These are phyloP conservation scores for Citrus trifoliata DNA, from an alignment of 345 rosid genomes.

Conservation along the genomic window DNA sequence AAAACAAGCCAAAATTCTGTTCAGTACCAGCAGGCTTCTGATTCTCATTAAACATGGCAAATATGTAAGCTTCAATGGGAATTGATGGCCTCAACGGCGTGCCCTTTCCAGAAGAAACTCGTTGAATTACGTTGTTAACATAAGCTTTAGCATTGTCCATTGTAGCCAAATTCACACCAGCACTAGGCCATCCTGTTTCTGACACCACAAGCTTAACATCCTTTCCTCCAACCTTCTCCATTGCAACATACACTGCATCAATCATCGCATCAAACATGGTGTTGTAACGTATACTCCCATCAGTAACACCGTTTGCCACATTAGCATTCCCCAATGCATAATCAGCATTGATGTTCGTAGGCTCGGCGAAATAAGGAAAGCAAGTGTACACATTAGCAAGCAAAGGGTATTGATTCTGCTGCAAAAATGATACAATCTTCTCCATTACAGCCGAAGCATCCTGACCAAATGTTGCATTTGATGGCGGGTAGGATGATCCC, in stretches of 20 bases:
- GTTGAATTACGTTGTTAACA: background rate
- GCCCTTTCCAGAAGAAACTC: background rate
- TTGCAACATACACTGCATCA: slow-evolving; percentile 11
- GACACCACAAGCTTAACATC: slow-evolving; percentile 9
- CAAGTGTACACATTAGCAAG: slow-evolving; percentile 17
- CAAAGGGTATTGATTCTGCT: slow-evolving; percentile 8
- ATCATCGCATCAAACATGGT: slow-evolving; percentile 17
- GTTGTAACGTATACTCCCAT: slow-evolving; percentile 8
- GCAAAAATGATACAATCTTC: background rate
- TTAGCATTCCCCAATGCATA: slow-evolving; percentile 1
- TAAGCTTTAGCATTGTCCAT: background rate
- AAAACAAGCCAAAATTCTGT: slow-evolving; percentile 4
- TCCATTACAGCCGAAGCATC: background rate
- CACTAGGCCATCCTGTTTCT: slow-evolving; percentile 25
- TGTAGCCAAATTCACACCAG: slow-evolving; percentile 9
- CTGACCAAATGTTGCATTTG: slow-evolving; percentile 2
- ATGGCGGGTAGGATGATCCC: slow-evolving; percentile 11
- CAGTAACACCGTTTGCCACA: background rate
- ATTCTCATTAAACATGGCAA: background rate
- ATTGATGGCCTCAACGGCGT: background rate
- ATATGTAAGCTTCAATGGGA: background rate
- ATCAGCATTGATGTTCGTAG: background rate
- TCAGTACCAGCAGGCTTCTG: background rate
- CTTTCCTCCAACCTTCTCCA: slow-evolving; percentile 14
- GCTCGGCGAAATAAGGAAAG: slow-evolving; percentile 6